phyloP scores from a whole-genome alignment of 345 rosid genomes.

The Diplotaxis tenuifolia region DNA sequence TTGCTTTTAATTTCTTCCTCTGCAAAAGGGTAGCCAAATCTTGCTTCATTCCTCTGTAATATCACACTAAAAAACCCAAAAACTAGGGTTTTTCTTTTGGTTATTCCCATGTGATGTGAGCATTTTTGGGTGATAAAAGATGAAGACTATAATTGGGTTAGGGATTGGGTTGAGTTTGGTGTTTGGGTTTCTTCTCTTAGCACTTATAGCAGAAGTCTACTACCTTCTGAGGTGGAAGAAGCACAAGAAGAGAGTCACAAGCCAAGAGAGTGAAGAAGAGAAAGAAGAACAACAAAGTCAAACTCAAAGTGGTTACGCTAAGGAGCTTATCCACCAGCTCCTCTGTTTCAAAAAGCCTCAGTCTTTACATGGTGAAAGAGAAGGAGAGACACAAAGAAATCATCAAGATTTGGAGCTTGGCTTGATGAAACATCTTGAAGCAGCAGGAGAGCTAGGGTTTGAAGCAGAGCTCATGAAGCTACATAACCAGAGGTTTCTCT shows the following conservation, averaged over 20 bases:
- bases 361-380: constrained; percentile 31
- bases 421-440: constrained; percentile 49
- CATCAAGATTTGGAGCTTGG: constrained; percentile 61
- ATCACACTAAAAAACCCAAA: not conserved
- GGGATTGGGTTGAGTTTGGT: constrained; percentile 68
- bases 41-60: constrained; percentile 18
- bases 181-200: constrained; percentile 71
- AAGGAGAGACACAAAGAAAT: constrained; percentile 23
- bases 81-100: not conserved
- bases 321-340: constrained; percentile 57
- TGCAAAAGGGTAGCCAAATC: constrained; percentile 9
- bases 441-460: constrained; percentile 44
- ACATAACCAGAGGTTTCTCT: constrained; percentile 89
- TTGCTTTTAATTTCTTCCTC: not conserved
- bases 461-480: constrained; percentile 93
- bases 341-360: constrained; percentile 61
- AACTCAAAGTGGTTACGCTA: constrained; percentile 43
- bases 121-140: constrained; percentile 41
- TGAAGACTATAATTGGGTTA: constrained; percentile 63
- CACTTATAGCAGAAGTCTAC: constrained; percentile 65
- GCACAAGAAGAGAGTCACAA: constrained; percentile 35
- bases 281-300: constrained; percentile 33
- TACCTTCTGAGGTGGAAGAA: constrained; percentile 89
- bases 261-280: constrained; percentile 46
- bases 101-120: constrained; percentile 49